A percentile compares a stretch with the other conserved stretches of the same genome.
Evolutionary conservation across 495 filamentous ascomycete species (phyloP).

Genomic region (Lineolata rhizophorae): DNA sequence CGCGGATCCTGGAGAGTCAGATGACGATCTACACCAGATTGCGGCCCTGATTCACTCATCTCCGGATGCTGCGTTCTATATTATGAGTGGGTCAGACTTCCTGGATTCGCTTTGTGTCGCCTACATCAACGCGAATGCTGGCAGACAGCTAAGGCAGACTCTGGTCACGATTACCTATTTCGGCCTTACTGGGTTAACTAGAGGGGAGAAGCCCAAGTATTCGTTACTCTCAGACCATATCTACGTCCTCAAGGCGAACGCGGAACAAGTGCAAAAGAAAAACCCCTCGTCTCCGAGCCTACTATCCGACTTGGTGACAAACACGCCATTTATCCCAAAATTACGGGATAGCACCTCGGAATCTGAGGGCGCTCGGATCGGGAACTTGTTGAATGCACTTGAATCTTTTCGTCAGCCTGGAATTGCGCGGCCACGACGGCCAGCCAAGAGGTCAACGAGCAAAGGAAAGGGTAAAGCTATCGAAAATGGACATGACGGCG

Average conservation of each 20-base stretch:
- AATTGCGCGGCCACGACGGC: too few relatives aligned
- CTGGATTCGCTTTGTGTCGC: conserved; percentile 46
- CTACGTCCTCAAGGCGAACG: conserved; percentile 52
- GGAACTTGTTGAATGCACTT: conserved; percentile 33
- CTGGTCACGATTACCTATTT: conserved; percentile 53
- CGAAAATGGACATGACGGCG: conserved; percentile 24
- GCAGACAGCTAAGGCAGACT: too few relatives aligned
- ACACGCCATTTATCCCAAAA: conserved; percentile 27
- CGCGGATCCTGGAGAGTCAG: too few relatives aligned
- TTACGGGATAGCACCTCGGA: conserved; percentile 13
- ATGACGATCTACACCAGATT: conserved; percentile 29
- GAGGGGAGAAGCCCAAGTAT: conserved; percentile 39
- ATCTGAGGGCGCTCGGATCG: conserved; percentile 25
- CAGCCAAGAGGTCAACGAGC: conserved; percentile 38
- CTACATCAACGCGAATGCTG: too few relatives aligned
- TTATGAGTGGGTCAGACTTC: conserved; percentile 69
- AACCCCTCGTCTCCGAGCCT: too few relatives aligned
- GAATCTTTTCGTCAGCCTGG: conserved; percentile 27
- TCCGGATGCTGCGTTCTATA: conserved; percentile 30
- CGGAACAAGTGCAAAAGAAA: too few relatives aligned
- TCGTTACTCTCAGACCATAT: conserved; percentile 60
- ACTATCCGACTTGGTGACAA: conserved; percentile 38
- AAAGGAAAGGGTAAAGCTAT: conserved; percentile 29
- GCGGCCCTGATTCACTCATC: conserved; percentile 27
- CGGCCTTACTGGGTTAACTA: conserved; percentile 42